phyloP scores from a whole-genome alignment of 345 rosid species.

The Durio zibethinus region DNA sequence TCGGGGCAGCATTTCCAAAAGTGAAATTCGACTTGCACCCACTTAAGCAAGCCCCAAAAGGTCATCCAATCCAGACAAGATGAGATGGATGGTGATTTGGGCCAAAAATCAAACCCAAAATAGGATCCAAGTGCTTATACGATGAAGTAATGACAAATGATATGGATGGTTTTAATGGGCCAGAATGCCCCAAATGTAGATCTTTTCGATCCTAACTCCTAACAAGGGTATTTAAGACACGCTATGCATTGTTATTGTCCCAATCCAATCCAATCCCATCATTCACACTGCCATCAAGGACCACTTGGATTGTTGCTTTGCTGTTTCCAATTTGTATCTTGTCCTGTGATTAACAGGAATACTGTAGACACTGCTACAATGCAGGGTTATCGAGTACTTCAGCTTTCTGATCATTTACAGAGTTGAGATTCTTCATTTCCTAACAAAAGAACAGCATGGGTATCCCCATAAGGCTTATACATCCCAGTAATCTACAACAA shows the following conservation, averaged over 20 bases:
- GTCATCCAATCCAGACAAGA: neutral
- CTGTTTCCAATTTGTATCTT: neutral
- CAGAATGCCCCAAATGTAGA: neutral
- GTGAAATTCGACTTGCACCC: neutral
- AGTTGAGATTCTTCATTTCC: constrained; percentile 5
- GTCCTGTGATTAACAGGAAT: neutral
- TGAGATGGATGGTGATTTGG: neutral
- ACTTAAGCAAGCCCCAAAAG: neutral
- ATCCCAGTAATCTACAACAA: neutral
- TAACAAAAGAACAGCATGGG: neutral
- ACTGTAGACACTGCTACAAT: neutral
- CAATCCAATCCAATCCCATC: neutral
- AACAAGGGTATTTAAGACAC: neutral
- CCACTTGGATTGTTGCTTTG: neutral
- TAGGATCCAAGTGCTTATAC: neutral
- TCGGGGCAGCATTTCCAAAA: constrained; percentile 12
- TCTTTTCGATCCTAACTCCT: neutral
- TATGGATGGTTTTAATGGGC: neutral
- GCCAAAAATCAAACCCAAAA: neutral
- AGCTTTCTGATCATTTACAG: constrained; percentile 9
- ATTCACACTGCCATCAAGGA: neutral
- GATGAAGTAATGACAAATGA: neutral
- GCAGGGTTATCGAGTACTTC: neutral
- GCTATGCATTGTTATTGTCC: too few relatives aligned
- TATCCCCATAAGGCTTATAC: neutral